Percentiles rank a stretch among this genome's conserved stretches.
Evolutionary conservation across 768 basidiomycete species (phyloP).

Genomic region (Rhizopogon vulgaris): DNA sequence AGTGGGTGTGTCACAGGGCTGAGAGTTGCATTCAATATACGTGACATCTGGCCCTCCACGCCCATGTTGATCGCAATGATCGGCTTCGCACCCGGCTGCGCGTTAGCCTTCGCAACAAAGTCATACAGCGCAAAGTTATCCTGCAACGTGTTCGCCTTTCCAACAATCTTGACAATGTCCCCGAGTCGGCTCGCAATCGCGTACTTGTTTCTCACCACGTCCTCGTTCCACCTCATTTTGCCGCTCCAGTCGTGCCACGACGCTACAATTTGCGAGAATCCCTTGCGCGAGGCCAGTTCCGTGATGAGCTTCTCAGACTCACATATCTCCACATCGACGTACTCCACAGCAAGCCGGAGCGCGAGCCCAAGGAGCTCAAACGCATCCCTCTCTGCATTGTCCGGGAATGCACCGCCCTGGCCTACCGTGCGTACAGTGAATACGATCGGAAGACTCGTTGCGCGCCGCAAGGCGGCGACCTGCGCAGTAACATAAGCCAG

Average conservation of each 20-base stretch:
- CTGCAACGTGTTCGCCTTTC: slow-evolving; percentile 65
- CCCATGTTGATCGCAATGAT: slow-evolving; percentile 96
- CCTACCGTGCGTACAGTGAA: slow-evolving; percentile 85
- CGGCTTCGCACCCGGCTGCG: slow-evolving; percentile 56
- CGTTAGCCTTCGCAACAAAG: slow-evolving; percentile 52
- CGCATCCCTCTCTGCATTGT: slow-evolving; percentile 63
- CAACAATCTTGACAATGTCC: slow-evolving; percentile 90
- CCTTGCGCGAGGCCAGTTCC: slow-evolving; percentile 56
- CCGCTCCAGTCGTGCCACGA: slow-evolving; percentile 97
- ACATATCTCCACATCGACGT: slow-evolving; percentile 85
- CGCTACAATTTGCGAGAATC: slow-evolving; percentile 74
- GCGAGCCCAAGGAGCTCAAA: slow-evolving; percentile 74
- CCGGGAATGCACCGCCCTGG: slow-evolving; percentile 91
- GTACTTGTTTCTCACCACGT: slow-evolving; percentile 63
- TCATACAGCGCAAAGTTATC: slow-evolving; percentile 78
- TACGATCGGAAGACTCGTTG: slow-evolving; percentile 78
- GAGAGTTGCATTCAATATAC: slow-evolving; percentile 79
- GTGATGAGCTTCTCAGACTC: slow-evolving; percentile 60
- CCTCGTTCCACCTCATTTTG: slow-evolving; percentile 71
- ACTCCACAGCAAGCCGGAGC: slow-evolving; percentile 81
- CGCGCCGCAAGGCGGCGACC: slow-evolving; percentile 69
- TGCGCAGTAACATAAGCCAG: slow-evolving; percentile 73
- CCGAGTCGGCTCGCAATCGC: slow-evolving; percentile 59
- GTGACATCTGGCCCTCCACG: slow-evolving; percentile 79
- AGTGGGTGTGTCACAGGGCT: slow-evolving; percentile 88